Evolutionary conservation across 179 eudicot species (phyloP).

Genomic region (Silene noctiflora): DNA sequence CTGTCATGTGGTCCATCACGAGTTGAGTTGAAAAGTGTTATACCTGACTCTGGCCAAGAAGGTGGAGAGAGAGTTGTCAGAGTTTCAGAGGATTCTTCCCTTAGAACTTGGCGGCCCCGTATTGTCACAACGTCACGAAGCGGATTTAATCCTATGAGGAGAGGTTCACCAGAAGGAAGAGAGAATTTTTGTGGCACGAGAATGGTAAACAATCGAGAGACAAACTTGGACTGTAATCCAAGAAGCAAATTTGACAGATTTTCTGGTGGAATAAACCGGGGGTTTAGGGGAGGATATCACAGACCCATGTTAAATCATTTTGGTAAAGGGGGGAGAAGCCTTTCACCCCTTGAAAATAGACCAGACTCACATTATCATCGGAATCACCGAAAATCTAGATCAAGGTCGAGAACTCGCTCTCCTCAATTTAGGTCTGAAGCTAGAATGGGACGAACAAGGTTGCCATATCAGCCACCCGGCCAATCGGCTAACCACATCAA

Average conservation of each 20-base stretch:
- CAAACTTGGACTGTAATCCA: slow-evolving; percentile 25
- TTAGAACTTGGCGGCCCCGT: slow-evolving; percentile 32
- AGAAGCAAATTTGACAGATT: slow-evolving; percentile 39
- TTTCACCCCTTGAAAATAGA: slow-evolving; percentile 47
- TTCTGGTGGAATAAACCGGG: slow-evolving; percentile 38
- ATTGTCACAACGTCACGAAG: slow-evolving; percentile 33
- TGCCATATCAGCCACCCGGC: slow-evolving; percentile 30
- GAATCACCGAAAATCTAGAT: slow-evolving; percentile 44
- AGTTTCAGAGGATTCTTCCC: slow-evolving; percentile 25
- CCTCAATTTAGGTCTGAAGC: slow-evolving; percentile 40
- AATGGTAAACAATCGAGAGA: slow-evolving; percentile 28
- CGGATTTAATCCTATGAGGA: slow-evolving; percentile 28
- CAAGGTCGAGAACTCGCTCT: slow-evolving; percentile 66
- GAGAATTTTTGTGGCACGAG: slow-evolving; percentile 33
- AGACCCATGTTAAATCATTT: slow-evolving; percentile 38
- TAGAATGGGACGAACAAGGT: slow-evolving; percentile 30
- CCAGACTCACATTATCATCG: slow-evolving; percentile 29
- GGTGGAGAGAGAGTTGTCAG: slow-evolving; percentile 18
- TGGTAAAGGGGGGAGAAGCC: slow-evolving; percentile 43
- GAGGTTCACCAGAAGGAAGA: slow-evolving; percentile 46
- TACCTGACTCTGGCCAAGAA: slow-evolving; percentile 29
- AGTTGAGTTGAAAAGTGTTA: slow-evolving; percentile 30
- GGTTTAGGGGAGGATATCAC: slow-evolving; percentile 40
- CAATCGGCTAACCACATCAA: slow-evolving; percentile 24
- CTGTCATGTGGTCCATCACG: slow-evolving; percentile 26